Base-by-base conservation (phyloP, 1,284 basidiomycete species). In the Tilletiopsis washingtonensis region DNA sequence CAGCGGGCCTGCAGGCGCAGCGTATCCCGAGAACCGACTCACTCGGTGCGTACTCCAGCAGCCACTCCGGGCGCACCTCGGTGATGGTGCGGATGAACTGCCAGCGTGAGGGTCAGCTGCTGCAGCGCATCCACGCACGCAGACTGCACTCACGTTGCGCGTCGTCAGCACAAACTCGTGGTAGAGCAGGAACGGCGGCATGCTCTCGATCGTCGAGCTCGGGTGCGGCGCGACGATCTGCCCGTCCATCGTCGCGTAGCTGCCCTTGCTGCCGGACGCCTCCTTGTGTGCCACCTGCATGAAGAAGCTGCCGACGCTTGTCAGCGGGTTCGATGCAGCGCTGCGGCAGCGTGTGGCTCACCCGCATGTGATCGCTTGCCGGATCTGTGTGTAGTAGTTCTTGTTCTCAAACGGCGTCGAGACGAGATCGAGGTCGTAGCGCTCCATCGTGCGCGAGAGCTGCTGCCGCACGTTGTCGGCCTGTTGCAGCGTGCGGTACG, bases 251-350 rank as follows among this genome's bases (percentile, higher is more conserved):
- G 91, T 97, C 59, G 84, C 69, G 73, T 67, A 70, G 3, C 54
- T 47, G 32, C 62, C 62, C 39, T 62, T 61, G 47, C 55, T 62
- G 39, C 65, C 64, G 3, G 61, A 56, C 3, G 88, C 88, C 69
- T 91, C 88, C 74, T 88, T 89, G 75, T 96, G 90, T 4, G 91
- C 93, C 6, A 93, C 84, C 74, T 97, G 93, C 93, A 96, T 96
- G 77, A 98, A 99, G 80, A 90, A 98, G 21, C 29, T 34, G 29
- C n/a, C 9, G 29, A n/a, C 29, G n/a, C n/a, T 9, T 34, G 9
- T n/a, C 29, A 34, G 9, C 29, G 29, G 9, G 29, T n/a, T 9
- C 29, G 29, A 9, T 9, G 29, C 29, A 34, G 9, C 29, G 25
- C 4, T n/a, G n/a, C n/a, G n/a, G n/a, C n/a, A n/a, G n/a, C 4